Evolutionary conservation across 768 basidiomycete species (phyloP).

Genomic region (Boletellus sp.): DNA sequence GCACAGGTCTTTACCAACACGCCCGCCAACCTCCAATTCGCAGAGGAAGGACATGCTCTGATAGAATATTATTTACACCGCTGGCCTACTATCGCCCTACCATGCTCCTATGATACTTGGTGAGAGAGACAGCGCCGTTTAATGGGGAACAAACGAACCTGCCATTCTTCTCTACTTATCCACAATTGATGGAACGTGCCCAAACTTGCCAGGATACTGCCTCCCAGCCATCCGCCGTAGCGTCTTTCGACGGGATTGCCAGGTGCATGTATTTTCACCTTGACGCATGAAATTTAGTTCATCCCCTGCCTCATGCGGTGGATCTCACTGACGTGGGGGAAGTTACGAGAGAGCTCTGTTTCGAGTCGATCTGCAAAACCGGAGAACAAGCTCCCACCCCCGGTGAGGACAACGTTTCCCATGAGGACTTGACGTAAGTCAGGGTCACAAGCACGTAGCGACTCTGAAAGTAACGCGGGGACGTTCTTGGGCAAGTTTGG

Average conservation of each 20-base stretch:
- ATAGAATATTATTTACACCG: conserved; percentile 63
- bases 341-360: conserved; percentile 67
- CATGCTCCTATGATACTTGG: conserved; percentile 59
- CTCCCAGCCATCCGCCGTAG: conserved; percentile 94
- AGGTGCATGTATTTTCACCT: conserved; percentile 91
- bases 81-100: conserved; percentile 76
- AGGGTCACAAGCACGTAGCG: conserved; percentile 82
- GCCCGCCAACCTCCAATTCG: neutral
- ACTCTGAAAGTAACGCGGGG: conserved; percentile 69
- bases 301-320: neutral
- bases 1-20: too few species aligned
- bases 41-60: neutral
- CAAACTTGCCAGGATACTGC: conserved; percentile 88
- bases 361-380: conserved; percentile 84
- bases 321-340: conserved; percentile 65
- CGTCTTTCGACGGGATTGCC: conserved; percentile 87
- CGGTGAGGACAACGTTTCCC: conserved; percentile 93
- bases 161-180: conserved; percentile 93
- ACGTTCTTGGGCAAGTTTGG: conserved; percentile 72
- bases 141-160: conserved; percentile 46
- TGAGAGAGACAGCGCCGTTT: conserved; percentile 2
- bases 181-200: conserved; percentile 98
- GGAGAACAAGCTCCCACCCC: conserved; percentile 82
- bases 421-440: conserved; percentile 89
- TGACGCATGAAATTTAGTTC: conserved; percentile 20